phyloP scores from a whole-genome alignment of 225 moss, liverwort and hornwort genomes.

The Lunularia cruciata region DNA sequence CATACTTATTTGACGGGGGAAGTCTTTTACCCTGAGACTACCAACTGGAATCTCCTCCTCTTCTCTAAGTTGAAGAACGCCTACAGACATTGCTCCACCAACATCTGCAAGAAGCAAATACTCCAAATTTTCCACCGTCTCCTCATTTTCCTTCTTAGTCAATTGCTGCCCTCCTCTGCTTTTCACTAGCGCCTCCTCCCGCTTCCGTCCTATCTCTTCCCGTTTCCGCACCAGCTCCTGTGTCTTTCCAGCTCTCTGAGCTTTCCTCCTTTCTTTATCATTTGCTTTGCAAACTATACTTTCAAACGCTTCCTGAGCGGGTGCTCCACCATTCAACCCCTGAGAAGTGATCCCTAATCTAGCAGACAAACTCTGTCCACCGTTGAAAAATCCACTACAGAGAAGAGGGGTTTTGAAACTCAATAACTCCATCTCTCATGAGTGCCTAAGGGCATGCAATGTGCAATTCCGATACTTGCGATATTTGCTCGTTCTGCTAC shows the following conservation, averaged over 20 bases:
- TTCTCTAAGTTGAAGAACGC: constrained; percentile 32
- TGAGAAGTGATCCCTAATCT: not conserved
- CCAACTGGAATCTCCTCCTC: constrained; percentile 30
- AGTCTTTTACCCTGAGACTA: constrained; percentile 13
- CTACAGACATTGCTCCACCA: constrained; percentile 25
- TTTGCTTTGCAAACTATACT: not conserved
- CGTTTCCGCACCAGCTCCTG: constrained; percentile 33
- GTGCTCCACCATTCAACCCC: not conserved
- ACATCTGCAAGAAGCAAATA: constrained; percentile 10
- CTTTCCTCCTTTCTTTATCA: constrained; percentile 8
- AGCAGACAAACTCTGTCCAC: not conserved
- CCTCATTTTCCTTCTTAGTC: constrained; percentile 1
- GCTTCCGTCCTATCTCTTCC: constrained; percentile 26
- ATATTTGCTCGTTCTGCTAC: too few relatives aligned
- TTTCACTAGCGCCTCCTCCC: constrained; percentile 34
- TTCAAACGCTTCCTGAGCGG: not conserved
- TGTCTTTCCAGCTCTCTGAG: constrained; percentile 9
- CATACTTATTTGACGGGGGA: not conserved
- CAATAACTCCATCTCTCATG: constrained; percentile 7
- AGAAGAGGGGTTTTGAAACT: constrained; percentile 10
- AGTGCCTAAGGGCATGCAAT: not conserved
- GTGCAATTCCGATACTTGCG: too few relatives aligned
- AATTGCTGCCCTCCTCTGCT: constrained; percentile 25
- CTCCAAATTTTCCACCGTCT: constrained; percentile 7
- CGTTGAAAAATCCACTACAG: constrained; percentile 1